Evolutionary conservation across 225 moss, liverwort and hornwort species (phyloP).

Genomic region (Straminergon stramineum): DNA sequence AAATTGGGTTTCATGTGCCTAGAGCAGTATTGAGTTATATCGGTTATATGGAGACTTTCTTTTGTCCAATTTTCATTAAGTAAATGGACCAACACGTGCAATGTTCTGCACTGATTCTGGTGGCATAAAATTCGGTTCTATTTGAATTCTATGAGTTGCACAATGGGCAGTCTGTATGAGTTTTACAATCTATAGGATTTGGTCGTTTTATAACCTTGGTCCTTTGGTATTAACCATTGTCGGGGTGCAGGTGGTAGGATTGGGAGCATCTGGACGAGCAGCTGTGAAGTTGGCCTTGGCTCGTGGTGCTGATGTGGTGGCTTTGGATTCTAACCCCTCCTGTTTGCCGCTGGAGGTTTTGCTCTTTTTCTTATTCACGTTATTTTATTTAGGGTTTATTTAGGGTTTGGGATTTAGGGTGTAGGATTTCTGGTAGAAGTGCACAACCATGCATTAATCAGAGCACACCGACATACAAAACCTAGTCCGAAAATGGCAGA

Average conservation of each 20-base stretch:
- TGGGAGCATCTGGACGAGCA: constrained; percentile 84
- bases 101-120: neutral
- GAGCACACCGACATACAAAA: neutral
- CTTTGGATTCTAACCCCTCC: constrained; percentile 61
- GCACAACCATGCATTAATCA: neutral
- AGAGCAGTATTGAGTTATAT: neutral
- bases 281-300: constrained; percentile 87
- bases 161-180: neutral
- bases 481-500: neutral
- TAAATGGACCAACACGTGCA: neutral
- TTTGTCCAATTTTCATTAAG: neutral
- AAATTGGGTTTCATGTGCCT: neutral
- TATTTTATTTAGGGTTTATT: neutral
- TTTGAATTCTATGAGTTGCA: neutral
- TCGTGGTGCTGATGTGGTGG: constrained; percentile 87
- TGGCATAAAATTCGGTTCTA: neutral
- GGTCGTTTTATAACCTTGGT: neutral
- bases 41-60: neutral
- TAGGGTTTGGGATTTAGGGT: neutral
- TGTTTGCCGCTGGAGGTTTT: constrained; percentile 66
- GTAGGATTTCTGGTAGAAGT: neutral
- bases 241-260: constrained; percentile 69
- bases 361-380: neutral
- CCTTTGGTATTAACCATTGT: neutral
- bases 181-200: neutral